These are phyloP conservation scores for Cinnamomum micranthum DNA, from an alignment of 164 flowering plant species.

Conservation along the genomic window DNA sequence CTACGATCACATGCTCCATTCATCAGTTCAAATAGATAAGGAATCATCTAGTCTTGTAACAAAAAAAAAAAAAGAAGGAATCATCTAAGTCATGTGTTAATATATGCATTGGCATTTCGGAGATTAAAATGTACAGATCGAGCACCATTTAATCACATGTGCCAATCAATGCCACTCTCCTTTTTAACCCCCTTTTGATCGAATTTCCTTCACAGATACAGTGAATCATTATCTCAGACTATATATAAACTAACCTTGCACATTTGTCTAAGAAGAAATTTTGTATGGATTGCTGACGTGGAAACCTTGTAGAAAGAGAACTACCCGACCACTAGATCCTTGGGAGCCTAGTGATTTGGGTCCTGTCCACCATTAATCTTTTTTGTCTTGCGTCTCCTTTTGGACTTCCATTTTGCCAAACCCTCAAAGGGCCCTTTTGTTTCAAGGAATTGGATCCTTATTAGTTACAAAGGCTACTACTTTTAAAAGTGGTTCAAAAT, in stretches of 20 bases:
- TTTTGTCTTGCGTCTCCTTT: neutral
- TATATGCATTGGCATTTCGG: neutral
- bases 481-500: too few species aligned
- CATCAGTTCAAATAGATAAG: neutral
- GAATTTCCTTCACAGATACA: neutral
- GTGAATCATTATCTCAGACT: conserved; percentile 5
- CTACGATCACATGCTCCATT: neutral
- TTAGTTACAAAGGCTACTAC: too few species aligned
- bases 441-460: too few species aligned
- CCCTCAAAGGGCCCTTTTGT: neutral
- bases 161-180: neutral
- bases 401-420: too few species aligned
- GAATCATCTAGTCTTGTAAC: neutral
- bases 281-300: neutral
- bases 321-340: conserved; percentile 1
- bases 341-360: conserved; percentile 3
- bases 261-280: neutral
- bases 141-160: neutral
- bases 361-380: neutral
- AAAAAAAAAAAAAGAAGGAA: too few species aligned
- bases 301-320: neutral
- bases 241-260: conserved; percentile 1
- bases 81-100: neutral
- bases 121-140: neutral
- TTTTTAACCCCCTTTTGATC: neutral